Evolutionary conservation across 23 red algal genomes (phyloP).

Genomic region (Gracilaria gracilis): DNA sequence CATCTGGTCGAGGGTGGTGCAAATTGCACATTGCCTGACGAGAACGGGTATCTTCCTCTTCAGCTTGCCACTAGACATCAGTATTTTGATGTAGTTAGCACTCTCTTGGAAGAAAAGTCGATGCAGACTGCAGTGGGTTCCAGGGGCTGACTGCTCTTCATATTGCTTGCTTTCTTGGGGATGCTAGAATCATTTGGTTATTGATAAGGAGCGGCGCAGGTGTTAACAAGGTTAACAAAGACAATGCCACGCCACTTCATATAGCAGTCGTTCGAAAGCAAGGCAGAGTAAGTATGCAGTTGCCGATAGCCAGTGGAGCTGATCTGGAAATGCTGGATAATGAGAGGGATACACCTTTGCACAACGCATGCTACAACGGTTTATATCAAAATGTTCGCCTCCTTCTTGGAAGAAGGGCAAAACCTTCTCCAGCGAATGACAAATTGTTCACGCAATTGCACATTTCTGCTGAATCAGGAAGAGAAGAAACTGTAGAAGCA

Average conservation of each 20-base stretch:
- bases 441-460: slow-evolving; percentile 40
- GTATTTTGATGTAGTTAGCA: slow-evolving; percentile 55
- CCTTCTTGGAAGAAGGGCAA: slow-evolving; percentile 42
- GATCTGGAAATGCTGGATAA: slow-evolving; percentile 48
- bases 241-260: slow-evolving; percentile 53
- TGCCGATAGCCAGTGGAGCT: slow-evolving; percentile 50
- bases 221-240: slow-evolving; percentile 46
- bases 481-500: slow-evolving; percentile 57
- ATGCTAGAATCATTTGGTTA: slow-evolving; percentile 55
- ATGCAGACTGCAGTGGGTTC: slow-evolving; percentile 35
- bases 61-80: slow-evolving; percentile 56
- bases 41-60: slow-evolving; percentile 49
- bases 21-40: slow-evolving; percentile 14
- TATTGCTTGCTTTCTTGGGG: slow-evolving; percentile 54
- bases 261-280: slow-evolving; percentile 54
- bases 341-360: slow-evolving; percentile 43
- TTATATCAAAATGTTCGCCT: slow-evolving; percentile 65
- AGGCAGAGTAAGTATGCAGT: slow-evolving; percentile 58
- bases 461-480: slow-evolving; percentile 35
- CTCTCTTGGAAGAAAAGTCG: slow-evolving; percentile 37
- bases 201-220: slow-evolving; percentile 37
- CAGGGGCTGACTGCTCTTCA: slow-evolving; percentile 52
- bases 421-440: slow-evolving; percentile 39
- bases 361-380: slow-evolving; percentile 64
- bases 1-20: slow-evolving; percentile 32